Percentiles rank a stretch among this genome's conserved stretches.
phyloP scores from a whole-genome alignment of 306 rosid genomes.

The Argentina anserina region DNA sequence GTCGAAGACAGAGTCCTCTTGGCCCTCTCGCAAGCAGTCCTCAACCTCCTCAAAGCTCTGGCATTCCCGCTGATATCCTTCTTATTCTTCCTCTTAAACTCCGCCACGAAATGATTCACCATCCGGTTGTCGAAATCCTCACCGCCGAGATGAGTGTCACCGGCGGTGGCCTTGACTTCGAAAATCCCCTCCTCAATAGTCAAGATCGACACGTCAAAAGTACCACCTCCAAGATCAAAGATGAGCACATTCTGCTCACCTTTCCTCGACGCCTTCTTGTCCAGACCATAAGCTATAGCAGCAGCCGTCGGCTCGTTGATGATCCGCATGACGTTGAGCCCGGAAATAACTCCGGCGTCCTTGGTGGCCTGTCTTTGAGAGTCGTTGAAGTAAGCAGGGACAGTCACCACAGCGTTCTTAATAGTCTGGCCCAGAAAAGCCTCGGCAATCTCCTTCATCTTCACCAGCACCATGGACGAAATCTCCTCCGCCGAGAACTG shows the following conservation, averaged over 20 bases:
- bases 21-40: conserved; percentile 74
- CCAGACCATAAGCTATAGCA: conserved; percentile 77
- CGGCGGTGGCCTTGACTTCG: conserved; percentile 81
- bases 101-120: conserved; percentile 72
- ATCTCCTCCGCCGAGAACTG: conserved; percentile 64
- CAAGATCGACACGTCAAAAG: conserved; percentile 70
- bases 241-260: conserved; percentile 81
- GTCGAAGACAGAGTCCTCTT: conserved; percentile 74
- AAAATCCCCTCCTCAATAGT: conserved; percentile 79
- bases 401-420: conserved; percentile 71
- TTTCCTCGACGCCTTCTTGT: conserved; percentile 59
- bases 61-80: conserved; percentile 74
- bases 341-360: conserved; percentile 65
- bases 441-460: conserved; percentile 64
- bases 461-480: conserved; percentile 65
- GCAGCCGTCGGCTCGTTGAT: conserved; percentile 86
- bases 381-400: conserved; percentile 84
- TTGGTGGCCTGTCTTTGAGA: conserved; percentile 85
- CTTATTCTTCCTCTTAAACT: conserved; percentile 63
- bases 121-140: conserved; percentile 79
- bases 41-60: conserved; percentile 64
- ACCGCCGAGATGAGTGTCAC: conserved; percentile 83
- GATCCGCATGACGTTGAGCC: conserved; percentile 63
- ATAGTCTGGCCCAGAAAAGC: conserved; percentile 58
- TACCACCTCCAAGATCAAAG: conserved; percentile 70